A percentile compares a stretch with the other conserved stretches of the same genome.
Conservation (phyloP, 768 basidiomycete genomes). For the Lentinula detonsa region DNA sequence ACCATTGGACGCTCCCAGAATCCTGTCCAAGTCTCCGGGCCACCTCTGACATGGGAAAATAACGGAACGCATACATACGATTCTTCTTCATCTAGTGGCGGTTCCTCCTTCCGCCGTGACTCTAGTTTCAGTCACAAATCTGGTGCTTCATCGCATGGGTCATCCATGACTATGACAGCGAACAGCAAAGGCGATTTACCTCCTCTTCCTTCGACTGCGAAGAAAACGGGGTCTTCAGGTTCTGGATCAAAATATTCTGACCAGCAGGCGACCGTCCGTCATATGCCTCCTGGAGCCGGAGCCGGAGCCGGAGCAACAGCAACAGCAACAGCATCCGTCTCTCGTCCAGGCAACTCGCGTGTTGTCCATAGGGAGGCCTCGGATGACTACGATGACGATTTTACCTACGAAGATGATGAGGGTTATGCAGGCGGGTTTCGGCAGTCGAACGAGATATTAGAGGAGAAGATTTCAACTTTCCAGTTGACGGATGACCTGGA, state of each 20-base stretch:
- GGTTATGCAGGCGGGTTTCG: conserved; percentile 47
- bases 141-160: conserved; percentile 19
- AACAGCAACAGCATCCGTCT: conserved; percentile 14
- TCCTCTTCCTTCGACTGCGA: conserved; percentile 37
- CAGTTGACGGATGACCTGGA: conserved; percentile 39
- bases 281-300: conserved; percentile 33
- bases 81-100: conserved; percentile 24
- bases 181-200: conserved; percentile 55
- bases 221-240: conserved; percentile 13
- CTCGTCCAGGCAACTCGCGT: conserved; percentile 21
- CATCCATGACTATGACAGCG: conserved; percentile 33
- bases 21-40: conserved; percentile 55
- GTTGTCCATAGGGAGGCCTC: conserved; percentile 40
- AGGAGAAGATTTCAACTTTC: conserved; percentile 41
- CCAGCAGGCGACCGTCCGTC: conserved; percentile 68
- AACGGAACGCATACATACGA: conserved; percentile 38
- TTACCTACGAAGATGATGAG: conserved; percentile 37
- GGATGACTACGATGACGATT: conserved; percentile 58
- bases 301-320: conserved; percentile 14
- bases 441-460: conserved; percentile 35
- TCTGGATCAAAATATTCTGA: conserved; percentile 27
- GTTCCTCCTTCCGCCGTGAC: conserved; percentile 17
- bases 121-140: conserved; percentile 13
- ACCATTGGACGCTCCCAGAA: conserved; percentile 66
- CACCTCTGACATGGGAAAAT: conserved; percentile 78